Conservation (phyloP, 495 filamentous ascomycete genomes). For the Neurospora intermedia region DNA sequence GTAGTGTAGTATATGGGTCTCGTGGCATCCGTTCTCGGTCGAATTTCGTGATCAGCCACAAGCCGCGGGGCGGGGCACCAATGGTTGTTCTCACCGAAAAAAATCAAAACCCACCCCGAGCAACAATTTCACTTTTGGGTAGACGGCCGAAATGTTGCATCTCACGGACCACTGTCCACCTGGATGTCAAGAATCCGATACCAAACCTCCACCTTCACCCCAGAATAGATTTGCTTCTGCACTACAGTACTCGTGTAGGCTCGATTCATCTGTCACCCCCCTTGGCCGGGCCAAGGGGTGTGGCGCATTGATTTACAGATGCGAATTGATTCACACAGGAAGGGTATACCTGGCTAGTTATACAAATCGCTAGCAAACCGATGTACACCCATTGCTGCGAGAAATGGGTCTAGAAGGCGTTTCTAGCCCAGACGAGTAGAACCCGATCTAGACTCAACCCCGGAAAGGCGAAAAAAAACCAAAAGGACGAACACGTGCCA, state of each 20-base stretch:
- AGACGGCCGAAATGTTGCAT: not conserved
- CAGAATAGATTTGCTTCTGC: not conserved
- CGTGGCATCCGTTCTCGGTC: not conserved
- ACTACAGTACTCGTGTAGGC: too few species aligned
- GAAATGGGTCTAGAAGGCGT: too few species aligned
- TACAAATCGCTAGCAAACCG: too few species aligned
- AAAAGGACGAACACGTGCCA: not conserved
- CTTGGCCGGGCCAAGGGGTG: too few species aligned
- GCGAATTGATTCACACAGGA: too few species aligned
- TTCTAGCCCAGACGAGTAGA: not conserved
- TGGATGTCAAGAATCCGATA: not conserved
- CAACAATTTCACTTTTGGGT: not conserved
- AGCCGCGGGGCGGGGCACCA: not conserved
- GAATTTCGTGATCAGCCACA: not conserved
- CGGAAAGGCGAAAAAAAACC: not conserved
- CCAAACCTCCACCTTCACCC: not conserved
- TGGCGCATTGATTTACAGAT: too few species aligned
- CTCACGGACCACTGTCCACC: not conserved
- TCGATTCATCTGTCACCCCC: too few species aligned
- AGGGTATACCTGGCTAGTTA: too few species aligned
- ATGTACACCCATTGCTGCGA: too few species aligned
- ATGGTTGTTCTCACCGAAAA: not conserved
- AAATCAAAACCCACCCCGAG: not conserved
- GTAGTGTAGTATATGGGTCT: not conserved
- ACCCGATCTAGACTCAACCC: not conserved